Conservation (phyloP, 2,329 filamentous ascomycete species). For the Alternaria atra region DNA sequence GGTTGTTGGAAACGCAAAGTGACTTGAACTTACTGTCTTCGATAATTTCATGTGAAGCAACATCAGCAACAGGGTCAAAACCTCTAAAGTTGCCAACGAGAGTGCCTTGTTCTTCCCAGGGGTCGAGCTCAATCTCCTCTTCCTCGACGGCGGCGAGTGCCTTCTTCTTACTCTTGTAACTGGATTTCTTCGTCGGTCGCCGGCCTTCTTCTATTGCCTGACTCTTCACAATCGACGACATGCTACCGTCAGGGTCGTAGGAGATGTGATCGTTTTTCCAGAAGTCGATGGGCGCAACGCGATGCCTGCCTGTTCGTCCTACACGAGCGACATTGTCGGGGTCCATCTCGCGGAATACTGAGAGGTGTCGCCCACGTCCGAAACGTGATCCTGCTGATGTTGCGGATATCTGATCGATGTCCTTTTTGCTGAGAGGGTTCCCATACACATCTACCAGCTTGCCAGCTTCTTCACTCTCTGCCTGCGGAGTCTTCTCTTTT, state of each 20-base stretch:
- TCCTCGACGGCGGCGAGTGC: slow-evolving; percentile 56
- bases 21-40: slow-evolving; percentile 49
- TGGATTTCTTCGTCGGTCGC: slow-evolving; percentile 46
- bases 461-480: slow-evolving; percentile 27
- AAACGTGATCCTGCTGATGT: slow-evolving; percentile 43
- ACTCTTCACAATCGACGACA: slow-evolving; percentile 80
- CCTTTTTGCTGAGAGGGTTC: slow-evolving; percentile 44
- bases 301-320: slow-evolving; percentile 76
- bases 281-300: slow-evolving; percentile 79
- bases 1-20: no score
- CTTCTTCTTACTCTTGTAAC: slow-evolving; percentile 39
- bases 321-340: slow-evolving; percentile 39
- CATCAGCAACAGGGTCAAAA: slow-evolving; percentile 69
- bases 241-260: slow-evolving; percentile 71
- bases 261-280: slow-evolving; percentile 87
- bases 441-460: slow-evolving; percentile 45
- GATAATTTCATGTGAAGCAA: slow-evolving; percentile 62
- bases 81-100: slow-evolving; percentile 70
- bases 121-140: slow-evolving; percentile 66
- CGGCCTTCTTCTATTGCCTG: slow-evolving; percentile 64
- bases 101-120: slow-evolving; percentile 75
- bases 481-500: slow-evolving; percentile 10
- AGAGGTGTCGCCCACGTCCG: slow-evolving; percentile 47
- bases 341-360: slow-evolving; percentile 46
- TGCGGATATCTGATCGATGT: slow-evolving; percentile 46